Evolutionary conservation across 306 rosid species (phyloP).

Genomic region (Rubus parviflorus): DNA sequence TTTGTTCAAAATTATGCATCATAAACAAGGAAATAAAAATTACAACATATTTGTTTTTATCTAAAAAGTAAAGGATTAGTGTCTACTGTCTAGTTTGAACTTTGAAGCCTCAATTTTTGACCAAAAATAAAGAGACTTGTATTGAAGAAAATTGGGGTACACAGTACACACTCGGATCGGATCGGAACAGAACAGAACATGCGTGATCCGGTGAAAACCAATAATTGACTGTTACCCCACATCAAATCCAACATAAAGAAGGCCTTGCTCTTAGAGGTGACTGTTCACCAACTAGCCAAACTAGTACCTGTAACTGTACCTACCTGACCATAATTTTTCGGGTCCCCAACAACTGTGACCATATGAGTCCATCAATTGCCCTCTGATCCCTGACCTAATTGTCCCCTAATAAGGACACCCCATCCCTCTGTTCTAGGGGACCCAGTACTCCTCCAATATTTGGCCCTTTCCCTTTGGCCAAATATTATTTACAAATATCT

Average conservation of each 20-base stretch:
- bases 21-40: not conserved
- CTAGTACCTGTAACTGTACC: not conserved
- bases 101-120: not conserved
- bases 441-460: not conserved
- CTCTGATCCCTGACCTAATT: conserved; percentile 23
- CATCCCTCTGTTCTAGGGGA: not conserved
- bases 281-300: conserved; percentile 18
- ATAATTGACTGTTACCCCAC: not conserved
- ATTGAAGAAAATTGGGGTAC: not conserved
- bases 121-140: not conserved
- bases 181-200: not conserved
- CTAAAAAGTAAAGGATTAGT: not conserved
- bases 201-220: conserved; percentile 7
- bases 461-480: not conserved
- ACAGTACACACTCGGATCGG: not conserved
- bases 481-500: not conserved
- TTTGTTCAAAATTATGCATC: not conserved
- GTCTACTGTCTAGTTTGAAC: not conserved
- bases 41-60: too few relatives aligned
- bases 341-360: conserved; percentile 26
- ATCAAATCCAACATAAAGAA: conserved; percentile 27
- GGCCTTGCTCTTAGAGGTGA: conserved; percentile 21
- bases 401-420: conserved; percentile 23
- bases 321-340: conserved; percentile 8
- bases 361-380: conserved; percentile 15